Conservation (phyloP, 208 protist genomes). For the Trypanosoma mega region DNA sequence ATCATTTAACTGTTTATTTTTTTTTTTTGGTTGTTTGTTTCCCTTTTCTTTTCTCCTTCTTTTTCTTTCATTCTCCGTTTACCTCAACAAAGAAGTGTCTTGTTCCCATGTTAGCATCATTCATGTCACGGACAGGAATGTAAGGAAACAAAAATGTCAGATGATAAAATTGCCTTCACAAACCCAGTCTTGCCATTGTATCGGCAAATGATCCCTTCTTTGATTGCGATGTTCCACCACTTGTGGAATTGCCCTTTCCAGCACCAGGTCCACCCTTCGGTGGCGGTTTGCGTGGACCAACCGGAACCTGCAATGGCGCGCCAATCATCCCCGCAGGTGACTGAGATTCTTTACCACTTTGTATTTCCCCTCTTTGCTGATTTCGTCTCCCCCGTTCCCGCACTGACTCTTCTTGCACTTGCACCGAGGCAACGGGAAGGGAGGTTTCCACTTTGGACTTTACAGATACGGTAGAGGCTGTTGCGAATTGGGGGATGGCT, state of each 20-base stretch:
- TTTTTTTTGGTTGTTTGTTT: no score
- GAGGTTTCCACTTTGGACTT: background rate
- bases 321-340: no score
- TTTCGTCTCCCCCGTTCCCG: no score
- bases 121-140: background rate
- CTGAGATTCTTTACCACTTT: no score
- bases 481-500: background rate
- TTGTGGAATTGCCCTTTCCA: background rate
- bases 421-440: no score
- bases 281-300: background rate
- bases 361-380: no score
- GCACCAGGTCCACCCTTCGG: constrained; percentile 4
- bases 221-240: background rate
- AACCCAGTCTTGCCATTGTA: constrained; percentile 26
- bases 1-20: no score
- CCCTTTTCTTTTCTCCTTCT: no score
- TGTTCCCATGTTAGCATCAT: no score
- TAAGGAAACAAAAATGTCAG: constrained; percentile 1
- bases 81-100: no score
- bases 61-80: no score
- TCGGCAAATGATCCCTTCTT: constrained; percentile 14
- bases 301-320: background rate
- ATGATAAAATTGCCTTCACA: constrained; percentile 1
- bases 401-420: background rate
- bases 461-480: no score